These are phyloP conservation scores for Lepidium africanum DNA, from an alignment of 345 rosid species.

Conservation along the genomic window DNA sequence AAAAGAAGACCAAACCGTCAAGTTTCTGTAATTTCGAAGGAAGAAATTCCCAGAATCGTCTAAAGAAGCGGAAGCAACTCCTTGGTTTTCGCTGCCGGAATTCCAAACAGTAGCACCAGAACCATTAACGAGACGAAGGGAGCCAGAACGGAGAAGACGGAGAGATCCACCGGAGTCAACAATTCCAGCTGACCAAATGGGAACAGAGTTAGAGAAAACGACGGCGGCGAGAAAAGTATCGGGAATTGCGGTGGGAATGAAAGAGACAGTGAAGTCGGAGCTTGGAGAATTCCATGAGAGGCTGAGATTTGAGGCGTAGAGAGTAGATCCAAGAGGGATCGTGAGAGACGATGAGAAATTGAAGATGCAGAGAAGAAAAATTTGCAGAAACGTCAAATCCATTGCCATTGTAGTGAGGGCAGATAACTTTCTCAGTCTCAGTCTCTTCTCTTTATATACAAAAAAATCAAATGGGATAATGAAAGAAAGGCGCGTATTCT, in stretches of 20 bases:
- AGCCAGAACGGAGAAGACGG: constrained; percentile 37
- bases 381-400: too few species aligned
- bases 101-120: constrained; percentile 53
- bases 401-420: too few species aligned
- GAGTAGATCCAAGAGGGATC: constrained; percentile 37
- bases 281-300: constrained; percentile 40
- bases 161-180: constrained; percentile 51
- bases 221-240: constrained; percentile 36
- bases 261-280: constrained; percentile 37
- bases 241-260: constrained; percentile 27
- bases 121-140: constrained; percentile 52
- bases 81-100: constrained; percentile 36
- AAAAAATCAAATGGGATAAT: too few species aligned
- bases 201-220: constrained; percentile 31
- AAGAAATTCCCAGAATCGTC: constrained; percentile 50
- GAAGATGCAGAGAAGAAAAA: too few species aligned
- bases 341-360: neutral
- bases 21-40: constrained; percentile 27
- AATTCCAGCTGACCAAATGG: constrained; percentile 49
- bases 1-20: constrained; percentile 59
- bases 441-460: too few species aligned
- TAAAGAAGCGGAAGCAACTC: constrained; percentile 43
- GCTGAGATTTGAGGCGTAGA: constrained; percentile 35
- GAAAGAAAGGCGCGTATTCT: too few species aligned
- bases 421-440: too few species aligned